A percentile compares a stretch with the other conserved stretches of the same genome.
Evolutionary conservation across 208 protist genomes (phyloP).

Genomic region (Crithidia mellificae): DNA sequence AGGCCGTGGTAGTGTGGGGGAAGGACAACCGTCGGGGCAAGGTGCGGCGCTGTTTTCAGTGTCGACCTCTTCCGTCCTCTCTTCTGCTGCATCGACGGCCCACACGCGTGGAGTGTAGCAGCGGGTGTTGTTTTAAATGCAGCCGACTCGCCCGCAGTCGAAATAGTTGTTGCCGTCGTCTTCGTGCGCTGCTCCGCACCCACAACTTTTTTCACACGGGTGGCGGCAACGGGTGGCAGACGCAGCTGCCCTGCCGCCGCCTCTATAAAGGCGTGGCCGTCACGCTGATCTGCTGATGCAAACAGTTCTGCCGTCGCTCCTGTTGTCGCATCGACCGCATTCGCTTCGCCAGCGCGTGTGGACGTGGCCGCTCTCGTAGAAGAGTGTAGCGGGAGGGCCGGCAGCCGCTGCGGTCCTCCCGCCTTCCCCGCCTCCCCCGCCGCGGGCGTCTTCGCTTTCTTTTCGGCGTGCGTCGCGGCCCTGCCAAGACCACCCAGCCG

Average conservation of each 20-base stretch:
- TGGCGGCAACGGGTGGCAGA: background rate
- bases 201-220: background rate
- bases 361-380: too few species aligned
- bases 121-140: too few species aligned
- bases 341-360: too few species aligned
- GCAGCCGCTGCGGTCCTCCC: slow-evolving; percentile 16
- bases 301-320: too few species aligned
- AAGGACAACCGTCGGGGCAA: slow-evolving; percentile 20
- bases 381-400: background rate
- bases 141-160: too few species aligned
- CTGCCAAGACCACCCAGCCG: background rate
- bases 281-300: too few species aligned
- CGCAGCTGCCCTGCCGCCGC: too few species aligned
- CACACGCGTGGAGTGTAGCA: too few species aligned
- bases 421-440: too few species aligned
- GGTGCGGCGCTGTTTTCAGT: background rate
- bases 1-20: slow-evolving; percentile 34
- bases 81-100: background rate
- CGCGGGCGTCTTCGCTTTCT: background rate
- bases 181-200: background rate
- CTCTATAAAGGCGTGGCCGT: too few species aligned
- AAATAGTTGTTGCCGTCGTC: background rate
- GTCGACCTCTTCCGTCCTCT: background rate
- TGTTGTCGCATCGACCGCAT: too few species aligned
- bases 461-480: background rate